Conservation (phyloP, 352 stramenopile species). For the Aphanomyces cochlioides region DNA sequence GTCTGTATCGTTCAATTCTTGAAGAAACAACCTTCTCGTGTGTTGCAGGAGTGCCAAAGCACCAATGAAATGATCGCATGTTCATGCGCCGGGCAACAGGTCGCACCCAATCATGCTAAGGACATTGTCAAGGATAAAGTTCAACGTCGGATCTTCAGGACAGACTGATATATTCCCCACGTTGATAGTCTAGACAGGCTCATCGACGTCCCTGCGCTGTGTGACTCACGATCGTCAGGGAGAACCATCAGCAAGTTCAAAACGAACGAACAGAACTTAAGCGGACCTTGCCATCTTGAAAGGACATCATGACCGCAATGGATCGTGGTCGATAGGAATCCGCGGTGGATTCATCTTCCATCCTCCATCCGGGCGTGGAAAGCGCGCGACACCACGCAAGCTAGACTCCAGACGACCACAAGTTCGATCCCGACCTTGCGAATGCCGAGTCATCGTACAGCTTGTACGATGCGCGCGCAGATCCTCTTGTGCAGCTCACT, state of each 20-base stretch:
- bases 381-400: background rate
- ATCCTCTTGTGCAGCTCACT: slow-evolving; percentile 50
- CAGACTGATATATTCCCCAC: slow-evolving; percentile 41
- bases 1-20: no score
- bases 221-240: background rate
- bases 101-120: slow-evolving; percentile 40
- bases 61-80: slow-evolving; percentile 32
- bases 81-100: no score
- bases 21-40: background rate
- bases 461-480: slow-evolving; percentile 75
- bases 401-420: slow-evolving; percentile 40
- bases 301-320: background rate
- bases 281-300: background rate
- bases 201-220: no score
- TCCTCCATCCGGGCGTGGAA: slow-evolving; percentile 13
- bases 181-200: slow-evolving; percentile 29
- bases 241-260: background rate
- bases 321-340: slow-evolving; percentile 40
- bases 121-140: slow-evolving; percentile 38
- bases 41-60: slow-evolving; percentile 20
- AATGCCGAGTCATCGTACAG: slow-evolving; percentile 53
- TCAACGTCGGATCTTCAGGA: background rate
- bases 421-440: slow-evolving; percentile 57
- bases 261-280: background rate
- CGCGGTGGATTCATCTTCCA: slow-evolving; percentile 42